A percentile compares a stretch with the other conserved stretches of the same genome.
These are phyloP conservation scores for Saccharomycopsis oosterbeekiorum DNA, from an alignment of 805 yeast genomes.

Conservation along the genomic window DNA sequence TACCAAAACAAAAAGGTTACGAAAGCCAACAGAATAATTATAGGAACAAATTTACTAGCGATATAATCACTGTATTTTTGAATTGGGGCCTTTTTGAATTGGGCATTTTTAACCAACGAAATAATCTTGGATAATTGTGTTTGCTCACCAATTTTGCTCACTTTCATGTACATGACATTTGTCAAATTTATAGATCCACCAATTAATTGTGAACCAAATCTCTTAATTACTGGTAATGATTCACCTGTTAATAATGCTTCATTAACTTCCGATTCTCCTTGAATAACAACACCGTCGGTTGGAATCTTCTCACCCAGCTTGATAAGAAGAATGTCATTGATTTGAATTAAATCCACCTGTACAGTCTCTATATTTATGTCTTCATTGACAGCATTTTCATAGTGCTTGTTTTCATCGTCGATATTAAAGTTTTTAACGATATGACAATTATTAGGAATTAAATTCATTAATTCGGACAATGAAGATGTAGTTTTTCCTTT, in stretches of 20 bases:
- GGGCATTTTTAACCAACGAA: conserved; percentile 79
- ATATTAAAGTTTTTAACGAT: conserved; percentile 39
- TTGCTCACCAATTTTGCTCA: conserved; percentile 64
- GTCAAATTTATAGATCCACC: conserved; percentile 90
- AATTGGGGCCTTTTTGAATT: conserved; percentile 78
- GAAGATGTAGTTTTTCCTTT: conserved; percentile 92
- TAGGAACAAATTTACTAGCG: conserved; percentile 80
- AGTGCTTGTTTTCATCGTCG: background rate
- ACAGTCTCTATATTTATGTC: conserved; percentile 29
- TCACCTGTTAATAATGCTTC: conserved; percentile 93
- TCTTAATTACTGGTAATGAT: conserved; percentile 62
- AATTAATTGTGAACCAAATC: conserved; percentile 50
- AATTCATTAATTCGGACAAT: conserved; percentile 64
- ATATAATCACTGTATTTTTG: conserved; percentile 80
- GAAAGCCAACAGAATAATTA: conserved; percentile 50
- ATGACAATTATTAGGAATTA: conserved; percentile 70
- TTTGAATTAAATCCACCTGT: conserved; percentile 70
- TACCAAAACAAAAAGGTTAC: conserved; percentile 62
- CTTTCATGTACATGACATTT: conserved; percentile 58
- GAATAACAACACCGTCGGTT: conserved; percentile 76
- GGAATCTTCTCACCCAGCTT: conserved; percentile 85
- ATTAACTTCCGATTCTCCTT: conserved; percentile 76
- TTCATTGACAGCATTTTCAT: background rate
- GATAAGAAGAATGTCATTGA: conserved; percentile 64
- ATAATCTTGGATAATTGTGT: conserved; percentile 87